A percentile compares a stretch with the other conserved stretches of the same genome.
Evolutionary conservation across 192 early-diverging fungal genomes (phyloP).

Genomic region (Rhizophlyctis rosea): DNA sequence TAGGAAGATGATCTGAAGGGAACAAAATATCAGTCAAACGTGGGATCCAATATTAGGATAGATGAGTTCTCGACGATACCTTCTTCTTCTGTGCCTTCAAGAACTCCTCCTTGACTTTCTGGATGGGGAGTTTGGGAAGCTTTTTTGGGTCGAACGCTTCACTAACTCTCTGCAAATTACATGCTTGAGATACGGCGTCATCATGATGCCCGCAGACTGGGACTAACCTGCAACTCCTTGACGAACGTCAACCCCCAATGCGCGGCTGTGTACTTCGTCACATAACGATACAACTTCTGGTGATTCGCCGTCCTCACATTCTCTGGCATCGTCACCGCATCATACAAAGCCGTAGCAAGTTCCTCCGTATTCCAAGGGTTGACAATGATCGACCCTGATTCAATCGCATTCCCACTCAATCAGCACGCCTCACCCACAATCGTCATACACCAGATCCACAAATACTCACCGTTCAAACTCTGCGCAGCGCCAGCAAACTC

Average conservation of each 20-base stretch:
- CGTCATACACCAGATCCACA: not conserved
- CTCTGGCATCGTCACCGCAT: slow-evolving; percentile 90
- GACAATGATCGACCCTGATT: slow-evolving; percentile 88
- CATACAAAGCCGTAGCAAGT: slow-evolving; percentile 80
- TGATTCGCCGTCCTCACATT: slow-evolving; percentile 78
- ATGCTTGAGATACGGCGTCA: no score
- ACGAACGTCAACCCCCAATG: slow-evolving; percentile 98
- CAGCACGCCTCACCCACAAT: no score
- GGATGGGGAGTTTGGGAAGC: slow-evolving; percentile 56
- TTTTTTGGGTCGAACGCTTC: slow-evolving; percentile 65
- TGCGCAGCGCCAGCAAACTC: slow-evolving; percentile 99
- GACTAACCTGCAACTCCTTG: slow-evolving; percentile 68
- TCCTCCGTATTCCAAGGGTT: slow-evolving; percentile 99
- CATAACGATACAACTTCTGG: slow-evolving; percentile 89
- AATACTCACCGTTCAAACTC: slow-evolving; percentile 77
- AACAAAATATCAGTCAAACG: not conserved
- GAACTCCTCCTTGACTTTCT: slow-evolving; percentile 53
- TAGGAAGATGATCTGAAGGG: slow-evolving; percentile 67
- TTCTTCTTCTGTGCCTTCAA: slow-evolving; percentile 61
- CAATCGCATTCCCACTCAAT: no score
- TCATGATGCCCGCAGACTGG: no score
- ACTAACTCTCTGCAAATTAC: slow-evolving; percentile 45
- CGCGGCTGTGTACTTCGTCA: slow-evolving; percentile 94
- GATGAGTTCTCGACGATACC: slow-evolving; percentile 21
- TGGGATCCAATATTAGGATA: not conserved